Evolutionary conservation across 2,329 filamentous ascomycete species (phyloP).

Genomic region (Botryotinia convoluta): DNA sequence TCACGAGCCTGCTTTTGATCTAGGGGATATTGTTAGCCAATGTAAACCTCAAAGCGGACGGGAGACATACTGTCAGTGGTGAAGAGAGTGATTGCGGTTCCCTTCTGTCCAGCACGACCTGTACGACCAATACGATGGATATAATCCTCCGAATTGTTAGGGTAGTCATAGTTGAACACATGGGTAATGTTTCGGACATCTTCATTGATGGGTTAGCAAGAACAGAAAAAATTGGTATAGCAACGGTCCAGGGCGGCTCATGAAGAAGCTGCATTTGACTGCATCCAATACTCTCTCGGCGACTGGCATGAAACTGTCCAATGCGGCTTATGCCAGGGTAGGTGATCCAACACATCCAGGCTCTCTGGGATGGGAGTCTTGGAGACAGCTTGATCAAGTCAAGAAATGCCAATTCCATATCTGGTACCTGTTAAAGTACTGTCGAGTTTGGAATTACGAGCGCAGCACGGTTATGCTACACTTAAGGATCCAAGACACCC

Average conservation of each 20-base stretch:
- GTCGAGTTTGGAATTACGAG: conserved; percentile 74
- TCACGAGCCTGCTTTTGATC: conserved; percentile 96
- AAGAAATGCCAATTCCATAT: conserved; percentile 76
- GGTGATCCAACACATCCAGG: conserved; percentile 56
- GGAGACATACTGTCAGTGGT: conserved; percentile 91
- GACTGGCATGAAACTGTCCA: conserved; percentile 40
- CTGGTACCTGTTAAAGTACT: conserved; percentile 63
- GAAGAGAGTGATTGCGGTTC: conserved; percentile 97
- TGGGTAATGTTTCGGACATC: conserved; percentile 99
- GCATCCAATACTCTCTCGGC: conserved; percentile 43
- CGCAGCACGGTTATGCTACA: conserved; percentile 67
- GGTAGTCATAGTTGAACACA: conserved; percentile 99
- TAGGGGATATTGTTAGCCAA: conserved; percentile 41
- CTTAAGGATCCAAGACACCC: conserved; percentile 82
- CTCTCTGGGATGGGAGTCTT: conserved; percentile 61
- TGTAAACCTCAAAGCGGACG: conserved; percentile 19
- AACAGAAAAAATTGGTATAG: conserved; percentile 56
- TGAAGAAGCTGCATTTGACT: conserved; percentile 39
- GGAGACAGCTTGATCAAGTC: conserved; percentile 75
- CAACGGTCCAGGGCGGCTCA: conserved; percentile 57
- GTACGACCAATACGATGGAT: conserved; percentile 97
- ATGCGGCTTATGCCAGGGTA: conserved; percentile 48
- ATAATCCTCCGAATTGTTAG: conserved; percentile 98
- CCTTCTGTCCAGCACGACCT: conserved; percentile 88
- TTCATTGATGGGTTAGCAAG: conserved; percentile 83